Evolutionary conservation across 768 basidiomycete species (phyloP), one percentile per base, ranked within the genome.

Genomic region (Boletellus sp.): DNA sequence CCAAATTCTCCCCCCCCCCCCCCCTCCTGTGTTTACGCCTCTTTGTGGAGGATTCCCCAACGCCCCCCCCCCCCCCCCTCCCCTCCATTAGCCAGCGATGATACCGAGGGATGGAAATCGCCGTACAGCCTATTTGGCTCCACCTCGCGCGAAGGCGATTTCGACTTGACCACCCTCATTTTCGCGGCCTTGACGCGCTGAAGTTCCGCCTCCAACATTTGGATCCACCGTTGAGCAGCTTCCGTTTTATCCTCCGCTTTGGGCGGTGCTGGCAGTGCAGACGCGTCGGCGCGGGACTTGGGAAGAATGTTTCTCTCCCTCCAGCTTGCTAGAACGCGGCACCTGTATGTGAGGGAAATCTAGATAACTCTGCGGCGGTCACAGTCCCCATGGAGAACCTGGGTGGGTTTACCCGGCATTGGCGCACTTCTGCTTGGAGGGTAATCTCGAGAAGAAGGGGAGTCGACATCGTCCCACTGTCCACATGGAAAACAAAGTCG

Each of bases 391-490:
- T 43, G 24, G 54, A 51, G 35, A 58, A 68, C 42, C 74, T 45
- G 23, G 64, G 52, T 1, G 70, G 72, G 51, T 83, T 74, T 22
- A 87, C 58, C 28, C 73, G 80, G 58, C 84, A 83, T 53, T 76
- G 78, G 48, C 81, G 76, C 7, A 79, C 76, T 62, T 85, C 82
- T 3, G 86, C 85, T 65, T 83, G 78, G n/a, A 84, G 64, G 1
- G 84, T 87, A 62, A 90, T 83, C 87, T 88, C 47, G n/a, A n/a
- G n/a, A 38, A 38, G 31, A 7, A 26, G 26, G 7, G 16, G 13
- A 9, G 34, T 32, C 22, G 45, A 26, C 26, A 34, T 20, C 36
- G 36, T 57, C 47, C 40, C 44, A 47, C 26, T 35, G 20, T n/a
- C n/a, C n/a, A 24, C 55, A 17, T 34, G 38, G 13, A 31, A 35